Evolutionary conservation across 139 green algal genomes (phyloP).

Genomic region (Chlorella sp.): DNA sequence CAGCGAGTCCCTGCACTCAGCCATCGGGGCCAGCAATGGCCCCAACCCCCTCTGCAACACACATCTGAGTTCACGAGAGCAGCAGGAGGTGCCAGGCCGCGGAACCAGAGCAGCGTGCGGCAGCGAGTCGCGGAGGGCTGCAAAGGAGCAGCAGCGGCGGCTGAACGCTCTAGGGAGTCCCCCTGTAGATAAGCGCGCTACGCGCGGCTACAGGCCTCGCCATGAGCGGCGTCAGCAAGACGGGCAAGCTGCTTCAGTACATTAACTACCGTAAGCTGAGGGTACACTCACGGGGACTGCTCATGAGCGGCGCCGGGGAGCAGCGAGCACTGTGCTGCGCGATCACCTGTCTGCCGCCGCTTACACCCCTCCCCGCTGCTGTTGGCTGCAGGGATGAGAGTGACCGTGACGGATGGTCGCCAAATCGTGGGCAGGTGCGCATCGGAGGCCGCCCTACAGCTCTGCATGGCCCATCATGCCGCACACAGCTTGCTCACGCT

Average conservation of each 20-base stretch:
- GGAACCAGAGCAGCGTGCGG: no score
- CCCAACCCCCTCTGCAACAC: no score
- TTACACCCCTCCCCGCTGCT: neutral
- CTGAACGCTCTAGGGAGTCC: neutral
- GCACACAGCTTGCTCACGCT: neutral
- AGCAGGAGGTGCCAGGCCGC: no score
- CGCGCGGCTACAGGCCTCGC: neutral
- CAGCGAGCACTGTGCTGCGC: neutral
- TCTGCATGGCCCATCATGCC: neutral
- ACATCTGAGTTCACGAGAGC: no score
- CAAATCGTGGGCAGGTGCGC: constrained; percentile 93
- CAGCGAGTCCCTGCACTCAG: no score
- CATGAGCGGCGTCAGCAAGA: constrained; percentile 49
- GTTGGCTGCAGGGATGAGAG: constrained; percentile 84
- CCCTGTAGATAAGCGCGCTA: neutral
- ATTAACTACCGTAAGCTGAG: constrained; percentile 94
- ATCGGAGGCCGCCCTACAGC: no score
- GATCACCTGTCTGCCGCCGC: neutral
- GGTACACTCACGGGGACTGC: neutral
- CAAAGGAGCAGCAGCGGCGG: no score
- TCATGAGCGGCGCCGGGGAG: neutral
- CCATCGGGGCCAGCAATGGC: no score
- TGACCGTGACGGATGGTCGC: constrained; percentile 85
- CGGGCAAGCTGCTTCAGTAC: constrained; percentile 96
- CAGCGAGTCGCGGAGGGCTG: no score